phyloP scores from a whole-genome alignment of 2,329 filamentous ascomycete genomes.

The Pyrenophora teres region DNA sequence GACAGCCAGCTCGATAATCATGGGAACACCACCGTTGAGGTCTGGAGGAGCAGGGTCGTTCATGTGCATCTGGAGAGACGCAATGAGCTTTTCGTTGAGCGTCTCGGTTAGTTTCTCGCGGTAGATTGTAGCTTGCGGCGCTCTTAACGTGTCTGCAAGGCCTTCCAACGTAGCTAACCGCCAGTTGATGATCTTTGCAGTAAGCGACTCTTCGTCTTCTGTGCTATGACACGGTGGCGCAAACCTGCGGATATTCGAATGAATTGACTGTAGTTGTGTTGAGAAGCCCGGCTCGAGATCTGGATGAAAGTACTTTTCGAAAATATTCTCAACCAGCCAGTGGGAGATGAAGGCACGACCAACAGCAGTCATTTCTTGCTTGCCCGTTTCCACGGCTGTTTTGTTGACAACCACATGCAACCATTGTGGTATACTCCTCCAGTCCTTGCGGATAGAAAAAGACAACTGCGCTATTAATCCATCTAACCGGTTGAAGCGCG shows the following conservation, averaged over 20 bases:
- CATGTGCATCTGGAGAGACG: constrained; percentile 73
- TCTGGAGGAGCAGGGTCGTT: constrained; percentile 77
- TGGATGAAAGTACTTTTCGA: constrained; percentile 91
- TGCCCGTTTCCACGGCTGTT: constrained; percentile 83
- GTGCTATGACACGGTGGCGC: constrained; percentile 74
- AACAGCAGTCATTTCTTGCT: constrained; percentile 97
- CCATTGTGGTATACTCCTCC: constrained; percentile 81
- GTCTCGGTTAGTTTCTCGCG: constrained; percentile 60
- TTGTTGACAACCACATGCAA: constrained; percentile 78
- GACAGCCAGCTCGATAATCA: constrained; percentile 91
- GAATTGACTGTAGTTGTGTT: constrained; percentile 79
- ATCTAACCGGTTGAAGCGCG: constrained; percentile 86
- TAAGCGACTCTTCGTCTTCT: constrained; percentile 87
- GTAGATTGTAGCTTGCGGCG: constrained; percentile 68
- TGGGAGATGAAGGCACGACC: constrained; percentile 85
- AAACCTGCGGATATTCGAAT: constrained; percentile 81
- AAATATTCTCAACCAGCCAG: constrained; percentile 90
- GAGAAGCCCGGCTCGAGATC: constrained; percentile 78
- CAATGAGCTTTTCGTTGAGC: constrained; percentile 72
- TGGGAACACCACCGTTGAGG: constrained; percentile 83
- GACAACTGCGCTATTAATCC: constrained; percentile 93
- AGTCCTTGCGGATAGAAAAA: constrained; percentile 95
- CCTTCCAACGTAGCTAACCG: constrained; percentile 91
- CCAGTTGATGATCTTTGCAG: constrained; percentile 89
- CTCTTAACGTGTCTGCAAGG: constrained; percentile 71